Evolutionary conservation across 257 asterid species (phyloP).

Genomic region (Ophiorrhiza pumila): DNA sequence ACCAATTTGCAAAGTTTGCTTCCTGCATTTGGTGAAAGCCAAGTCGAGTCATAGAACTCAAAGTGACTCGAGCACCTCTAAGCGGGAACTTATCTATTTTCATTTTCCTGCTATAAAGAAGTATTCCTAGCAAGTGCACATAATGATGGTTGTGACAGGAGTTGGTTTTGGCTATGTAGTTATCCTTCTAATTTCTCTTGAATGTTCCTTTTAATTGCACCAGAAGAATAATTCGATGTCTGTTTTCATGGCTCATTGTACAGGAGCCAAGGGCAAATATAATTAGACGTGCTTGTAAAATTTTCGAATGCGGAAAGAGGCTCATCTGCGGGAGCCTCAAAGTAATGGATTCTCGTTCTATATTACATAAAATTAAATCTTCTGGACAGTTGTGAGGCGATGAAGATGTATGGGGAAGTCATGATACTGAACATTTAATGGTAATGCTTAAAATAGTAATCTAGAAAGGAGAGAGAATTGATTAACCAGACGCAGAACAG

Average conservation of each 20-base stretch:
- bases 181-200: background rate
- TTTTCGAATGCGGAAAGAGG: background rate
- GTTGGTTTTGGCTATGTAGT: background rate
- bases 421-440: background rate
- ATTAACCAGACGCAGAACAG: background rate
- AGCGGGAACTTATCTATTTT: background rate
- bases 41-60: background rate
- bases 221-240: background rate
- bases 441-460: background rate
- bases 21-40: background rate
- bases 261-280: background rate
- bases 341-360: no score
- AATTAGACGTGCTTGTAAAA: background rate
- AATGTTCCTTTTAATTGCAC: background rate
- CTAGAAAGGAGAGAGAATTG: background rate
- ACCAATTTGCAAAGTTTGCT: background rate
- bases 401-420: background rate
- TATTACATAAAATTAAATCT: no score
- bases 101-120: background rate
- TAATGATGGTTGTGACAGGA: background rate
- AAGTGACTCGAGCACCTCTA: background rate
- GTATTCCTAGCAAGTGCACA: background rate
- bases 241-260: background rate
- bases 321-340: no score
- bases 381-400: background rate